Evolutionary conservation across 352 stramenopile genomes (phyloP).

Genomic region (Blastocystis hominis): DNA sequence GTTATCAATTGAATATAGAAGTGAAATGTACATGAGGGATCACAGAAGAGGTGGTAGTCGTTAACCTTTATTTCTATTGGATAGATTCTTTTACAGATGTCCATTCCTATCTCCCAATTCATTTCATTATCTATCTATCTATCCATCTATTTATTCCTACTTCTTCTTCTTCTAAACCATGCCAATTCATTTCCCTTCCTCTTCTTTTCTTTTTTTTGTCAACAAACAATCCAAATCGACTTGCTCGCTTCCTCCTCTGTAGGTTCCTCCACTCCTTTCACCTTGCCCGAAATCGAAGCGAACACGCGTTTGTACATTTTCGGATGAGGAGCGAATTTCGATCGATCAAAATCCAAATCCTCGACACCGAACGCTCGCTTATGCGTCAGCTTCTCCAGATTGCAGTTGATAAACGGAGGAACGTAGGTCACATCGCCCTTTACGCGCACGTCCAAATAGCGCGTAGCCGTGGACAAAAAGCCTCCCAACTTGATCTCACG

Average conservation of each 20-base stretch:
- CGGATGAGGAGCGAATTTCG: not conserved
- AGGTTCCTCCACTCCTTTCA: not conserved
- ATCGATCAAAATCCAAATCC: slow-evolving; percentile 27
- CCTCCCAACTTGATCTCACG: slow-evolving; percentile 27
- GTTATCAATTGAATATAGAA: too few species aligned
- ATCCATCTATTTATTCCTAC: too few species aligned
- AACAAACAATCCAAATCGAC: not conserved
- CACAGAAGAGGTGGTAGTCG: too few species aligned
- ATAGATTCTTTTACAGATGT: too few species aligned
- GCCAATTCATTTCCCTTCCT: too few species aligned
- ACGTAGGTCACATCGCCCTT: slow-evolving; percentile 9
- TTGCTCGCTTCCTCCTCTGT: not conserved
- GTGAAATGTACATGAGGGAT: too few species aligned
- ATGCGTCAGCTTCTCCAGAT: slow-evolving; percentile 14
- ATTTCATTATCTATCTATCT: too few species aligned
- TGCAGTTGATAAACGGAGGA: slow-evolving; percentile 22
- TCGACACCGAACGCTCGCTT: not conserved
- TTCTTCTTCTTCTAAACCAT: too few species aligned
- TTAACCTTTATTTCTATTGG: too few species aligned
- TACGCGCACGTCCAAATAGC: slow-evolving; percentile 7
- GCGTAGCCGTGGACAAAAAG: slow-evolving; percentile 11
- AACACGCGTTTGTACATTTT: slow-evolving; percentile 3
- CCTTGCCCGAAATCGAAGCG: slow-evolving; percentile 38
- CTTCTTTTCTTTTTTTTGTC: not conserved
- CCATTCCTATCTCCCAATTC: too few species aligned